These are phyloP conservation scores for Petunia hybrid DNA, from an alignment of 305 asterid species.

Conservation along the genomic window DNA sequence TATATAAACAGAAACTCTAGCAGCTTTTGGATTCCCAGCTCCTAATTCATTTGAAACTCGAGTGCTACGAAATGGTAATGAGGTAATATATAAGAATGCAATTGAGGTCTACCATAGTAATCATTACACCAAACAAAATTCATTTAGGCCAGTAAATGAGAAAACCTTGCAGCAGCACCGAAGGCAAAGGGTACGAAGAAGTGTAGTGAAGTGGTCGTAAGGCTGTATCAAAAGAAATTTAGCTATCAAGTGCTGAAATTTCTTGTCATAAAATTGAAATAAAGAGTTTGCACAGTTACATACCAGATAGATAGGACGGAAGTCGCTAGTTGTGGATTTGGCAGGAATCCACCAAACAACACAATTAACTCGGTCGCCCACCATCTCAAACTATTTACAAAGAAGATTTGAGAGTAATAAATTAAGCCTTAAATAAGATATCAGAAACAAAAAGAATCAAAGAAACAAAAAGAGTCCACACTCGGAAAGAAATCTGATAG, in stretches of 20 bases:
- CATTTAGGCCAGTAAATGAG: not conserved
- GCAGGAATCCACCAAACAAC: conserved; percentile 62
- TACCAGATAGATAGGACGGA: conserved; percentile 75
- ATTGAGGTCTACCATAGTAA: not conserved
- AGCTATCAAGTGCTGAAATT: not conserved
- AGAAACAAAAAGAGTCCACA: no score
- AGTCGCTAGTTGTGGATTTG: conserved; percentile 65
- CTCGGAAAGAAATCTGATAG: no score
- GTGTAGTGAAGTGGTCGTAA: conserved; percentile 56
- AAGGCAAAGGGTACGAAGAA: conserved; percentile 63
- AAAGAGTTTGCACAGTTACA: conserved; percentile 15
- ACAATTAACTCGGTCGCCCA: conserved; percentile 70
- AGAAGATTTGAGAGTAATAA: not conserved
- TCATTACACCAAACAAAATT: not conserved
- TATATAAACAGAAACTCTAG: conserved; percentile 47
- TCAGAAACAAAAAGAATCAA: no score
- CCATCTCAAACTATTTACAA: conserved; percentile 55
- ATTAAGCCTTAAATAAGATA: conserved; percentile 30
- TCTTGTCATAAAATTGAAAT: not conserved
- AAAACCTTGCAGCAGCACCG: conserved; percentile 78
- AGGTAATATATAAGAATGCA: not conserved
- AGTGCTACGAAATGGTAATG: conserved; percentile 46
- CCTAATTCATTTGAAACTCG: conserved; percentile 73
- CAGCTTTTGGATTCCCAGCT: conserved; percentile 68
- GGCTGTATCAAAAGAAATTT: conserved; percentile 44